Evolutionary conservation across 2,329 filamentous ascomycete genomes (phyloP).

Genomic region (Colletotrichum navitas): DNA sequence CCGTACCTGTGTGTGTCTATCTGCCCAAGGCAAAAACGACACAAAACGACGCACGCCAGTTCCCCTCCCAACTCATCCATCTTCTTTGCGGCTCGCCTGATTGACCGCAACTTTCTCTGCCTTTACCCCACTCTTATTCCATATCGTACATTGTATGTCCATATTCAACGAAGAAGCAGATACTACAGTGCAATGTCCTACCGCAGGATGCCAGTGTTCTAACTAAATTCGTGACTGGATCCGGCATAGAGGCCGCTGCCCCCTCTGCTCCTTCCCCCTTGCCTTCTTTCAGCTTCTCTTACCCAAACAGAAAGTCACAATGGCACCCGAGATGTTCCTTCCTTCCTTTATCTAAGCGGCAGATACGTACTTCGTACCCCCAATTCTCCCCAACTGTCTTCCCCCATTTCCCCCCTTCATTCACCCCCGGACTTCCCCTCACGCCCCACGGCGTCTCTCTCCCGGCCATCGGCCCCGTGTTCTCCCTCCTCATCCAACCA

Average conservation of each 20-base stretch:
- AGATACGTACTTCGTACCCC: not conserved
- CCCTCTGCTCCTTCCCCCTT: not conserved
- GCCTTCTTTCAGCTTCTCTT: not conserved
- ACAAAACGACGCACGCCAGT: not conserved
- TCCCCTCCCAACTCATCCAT: too few species aligned
- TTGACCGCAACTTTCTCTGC: not conserved
- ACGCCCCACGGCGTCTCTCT: not conserved
- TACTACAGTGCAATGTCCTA: not conserved
- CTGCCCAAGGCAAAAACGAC: slow-evolving; percentile 11
- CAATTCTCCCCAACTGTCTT: slow-evolving; percentile 27
- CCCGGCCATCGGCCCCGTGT: not conserved
- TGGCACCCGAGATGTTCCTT: not conserved
- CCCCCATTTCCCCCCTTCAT: not conserved
- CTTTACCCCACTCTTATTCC: not conserved
- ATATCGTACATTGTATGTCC: not conserved
- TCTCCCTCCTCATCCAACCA: not conserved
- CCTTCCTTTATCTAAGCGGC: not conserved
- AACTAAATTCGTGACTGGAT: not conserved
- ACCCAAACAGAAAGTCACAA: not conserved
- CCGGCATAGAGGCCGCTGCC: not conserved
- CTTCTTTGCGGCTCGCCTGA: not conserved
- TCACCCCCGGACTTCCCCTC: slow-evolving; percentile 17
- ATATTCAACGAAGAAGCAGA: not conserved
- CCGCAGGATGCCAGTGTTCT: not conserved
- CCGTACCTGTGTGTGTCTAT: too few species aligned